Percentiles rank a stretch among this genome's conserved stretches.
These are phyloP conservation scores for Aspergillus sp. DNA, from an alignment of 2,329 filamentous ascomycete genomes.

Conservation along the genomic window DNA sequence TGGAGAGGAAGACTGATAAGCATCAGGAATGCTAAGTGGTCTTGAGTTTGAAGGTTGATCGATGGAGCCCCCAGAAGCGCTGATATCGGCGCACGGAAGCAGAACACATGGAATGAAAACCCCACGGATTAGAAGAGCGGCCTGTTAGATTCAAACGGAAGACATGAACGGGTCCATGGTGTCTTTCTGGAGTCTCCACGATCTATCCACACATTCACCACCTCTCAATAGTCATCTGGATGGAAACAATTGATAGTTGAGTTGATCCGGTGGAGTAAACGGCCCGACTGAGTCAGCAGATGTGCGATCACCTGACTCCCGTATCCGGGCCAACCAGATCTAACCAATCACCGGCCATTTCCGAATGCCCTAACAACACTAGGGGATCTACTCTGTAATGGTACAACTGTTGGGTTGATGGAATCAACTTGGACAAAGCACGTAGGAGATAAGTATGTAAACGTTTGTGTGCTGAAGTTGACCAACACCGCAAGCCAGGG, in stretches of 20 bases:
- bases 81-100: not conserved
- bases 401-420: too few species aligned
- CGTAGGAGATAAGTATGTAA: too few species aligned
- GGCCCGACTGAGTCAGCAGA: constrained; percentile 15
- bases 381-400: too few species aligned
- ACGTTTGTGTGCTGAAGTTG: too few species aligned
- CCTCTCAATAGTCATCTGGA: too few species aligned
- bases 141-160: not conserved
- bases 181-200: too few species aligned
- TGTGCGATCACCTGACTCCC: constrained; percentile 15
- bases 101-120: not conserved
- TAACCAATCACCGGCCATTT: constrained; percentile 10
- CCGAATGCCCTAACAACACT: not conserved
- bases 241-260: constrained; percentile 1
- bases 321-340: constrained; percentile 21
- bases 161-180: not conserved
- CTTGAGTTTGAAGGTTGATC: not conserved
- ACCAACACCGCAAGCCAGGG: too few species aligned
- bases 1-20: not conserved
- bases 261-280: constrained; percentile 12
- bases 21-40: not conserved
- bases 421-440: too few species aligned
- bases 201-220: too few species aligned
- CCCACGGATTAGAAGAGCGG: not conserved
- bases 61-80: not conserved